Evolutionary conservation across 352 stramenopile species (phyloP), one percentile per base, ranked within the genome.

Genomic region (Phytophthora lateralis): DNA sequence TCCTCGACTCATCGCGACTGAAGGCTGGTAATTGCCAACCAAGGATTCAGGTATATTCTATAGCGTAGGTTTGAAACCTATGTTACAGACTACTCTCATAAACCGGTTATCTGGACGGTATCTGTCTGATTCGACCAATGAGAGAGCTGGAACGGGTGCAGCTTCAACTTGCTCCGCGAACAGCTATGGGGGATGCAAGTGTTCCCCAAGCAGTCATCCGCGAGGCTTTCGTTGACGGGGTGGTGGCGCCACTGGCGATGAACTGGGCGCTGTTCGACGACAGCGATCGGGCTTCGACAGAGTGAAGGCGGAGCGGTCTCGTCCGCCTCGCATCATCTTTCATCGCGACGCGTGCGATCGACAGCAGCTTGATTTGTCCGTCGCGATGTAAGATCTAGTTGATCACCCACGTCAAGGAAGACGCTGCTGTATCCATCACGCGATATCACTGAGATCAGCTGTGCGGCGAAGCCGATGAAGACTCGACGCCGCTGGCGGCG

Each of bases 1-100:
- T 80, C 81, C 81, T 70, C 81, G 68, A 47, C 76, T 88, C 78
- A 89, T 90, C 15, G 44, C 27, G 26, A 60, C 46, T 46, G 39
- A n/a, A n/a, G n/a, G n/a, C n/a, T 45, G 26, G 45, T 12, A 50
- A 27, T 21, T 46, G 34, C 7, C 30, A 71, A 27, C 56, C 56
- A 71, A 63, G 56, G 63, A 46, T 66, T 70, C 42, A 52, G 54
- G 7, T 37, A 7, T 45, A 68, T 52, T 27, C 51, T 34, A 0
- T 20, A 8, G 2, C 3, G 15, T n/a, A 39, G 12, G 34, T 39
- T 39, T 47, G 4, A 0, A 10, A 32, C n/a, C 32, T 60, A 46
- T 29, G 27, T 3, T 42, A 29, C 17, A 12, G 17, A 4, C 47
- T 67, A 45, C 26, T 18, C 2, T 10, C 5, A 27, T 21, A 27